phyloP scores from a whole-genome alignment of 768 basidiomycete genomes.

The Floccularia luteovirens region DNA sequence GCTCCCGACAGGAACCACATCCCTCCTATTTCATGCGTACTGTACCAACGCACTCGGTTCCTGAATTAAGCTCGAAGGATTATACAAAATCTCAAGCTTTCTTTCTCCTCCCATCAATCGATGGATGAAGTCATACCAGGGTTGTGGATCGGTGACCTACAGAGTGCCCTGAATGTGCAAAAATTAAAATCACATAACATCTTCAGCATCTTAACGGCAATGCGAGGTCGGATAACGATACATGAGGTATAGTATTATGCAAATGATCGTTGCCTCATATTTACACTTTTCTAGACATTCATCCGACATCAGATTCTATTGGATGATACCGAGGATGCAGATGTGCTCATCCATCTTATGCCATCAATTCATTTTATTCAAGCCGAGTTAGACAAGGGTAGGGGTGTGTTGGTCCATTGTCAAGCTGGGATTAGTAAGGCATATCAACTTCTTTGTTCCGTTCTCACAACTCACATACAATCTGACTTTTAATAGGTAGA shows the following conservation, averaged over 20 bases:
- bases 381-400: slow-evolving; percentile 63
- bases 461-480: slow-evolving; percentile 2
- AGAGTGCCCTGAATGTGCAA: slow-evolving; percentile 57
- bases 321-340: slow-evolving; percentile 68
- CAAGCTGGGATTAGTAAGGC: slow-evolving; percentile 81
- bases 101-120: no score
- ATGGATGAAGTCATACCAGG: slow-evolving; percentile 80
- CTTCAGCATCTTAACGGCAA: slow-evolving; percentile 63
- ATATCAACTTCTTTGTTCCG: not conserved
- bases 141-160: slow-evolving; percentile 81
- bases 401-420: slow-evolving; percentile 85
- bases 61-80: no score
- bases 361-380: slow-evolving; percentile 81
- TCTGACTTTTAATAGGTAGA: slow-evolving; percentile 42
- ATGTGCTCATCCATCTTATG: slow-evolving; percentile 72
- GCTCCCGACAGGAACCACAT: no score
- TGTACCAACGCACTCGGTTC: no score
- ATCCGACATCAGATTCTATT: slow-evolving; percentile 72
- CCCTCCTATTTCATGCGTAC: no score
- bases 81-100: no score
- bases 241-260: slow-evolving; percentile 38
- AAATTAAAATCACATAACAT: slow-evolving; percentile 66
- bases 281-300: slow-evolving; percentile 49
- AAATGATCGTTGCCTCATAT: not conserved
- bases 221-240: slow-evolving; percentile 62